Evolutionary conservation across 1,284 basidiomycete species (phyloP).

Genomic region (Singerocomus inundabilis): DNA sequence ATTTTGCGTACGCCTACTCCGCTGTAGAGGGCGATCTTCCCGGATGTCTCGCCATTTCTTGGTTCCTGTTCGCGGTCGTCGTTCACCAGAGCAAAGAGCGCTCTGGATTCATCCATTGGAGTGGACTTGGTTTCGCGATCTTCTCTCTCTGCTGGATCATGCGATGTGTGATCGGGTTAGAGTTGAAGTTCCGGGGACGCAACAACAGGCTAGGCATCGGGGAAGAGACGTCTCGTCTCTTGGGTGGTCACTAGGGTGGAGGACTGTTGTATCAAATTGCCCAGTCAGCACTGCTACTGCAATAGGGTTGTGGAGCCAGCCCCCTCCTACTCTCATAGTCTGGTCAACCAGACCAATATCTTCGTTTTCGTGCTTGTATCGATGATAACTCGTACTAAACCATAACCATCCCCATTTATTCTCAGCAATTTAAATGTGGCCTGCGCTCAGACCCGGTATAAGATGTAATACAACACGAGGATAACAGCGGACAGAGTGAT

Average conservation of each 20-base stretch:
- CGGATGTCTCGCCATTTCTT: constrained; percentile 81
- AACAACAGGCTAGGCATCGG: constrained; percentile 35
- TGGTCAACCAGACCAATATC: constrained; percentile 4
- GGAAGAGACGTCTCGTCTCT: constrained; percentile 34
- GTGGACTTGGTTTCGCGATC: constrained; percentile 80
- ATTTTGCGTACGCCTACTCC: constrained; percentile 88
- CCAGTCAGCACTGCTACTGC: background rate
- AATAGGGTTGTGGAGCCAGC: background rate
- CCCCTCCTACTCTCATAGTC: too few relatives aligned
- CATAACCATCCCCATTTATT: constrained; percentile 17
- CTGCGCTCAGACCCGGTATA: constrained; percentile 7
- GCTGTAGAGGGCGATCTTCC: constrained; percentile 89
- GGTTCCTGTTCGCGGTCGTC: constrained; percentile 85
- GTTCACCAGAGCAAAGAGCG: constrained; percentile 55
- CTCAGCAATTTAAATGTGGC: constrained; percentile 2
- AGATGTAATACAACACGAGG: constrained; percentile 19
- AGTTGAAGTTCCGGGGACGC: constrained; percentile 35
- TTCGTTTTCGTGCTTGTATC: constrained; percentile 2
- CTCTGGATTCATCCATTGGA: constrained; percentile 86
- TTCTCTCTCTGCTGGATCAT: constrained; percentile 83
- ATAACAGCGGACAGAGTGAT: constrained; percentile 10
- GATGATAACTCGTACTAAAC: constrained; percentile 5
- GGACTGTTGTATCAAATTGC: background rate
- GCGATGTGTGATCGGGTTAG: constrained; percentile 65
- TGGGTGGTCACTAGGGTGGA: constrained; percentile 27